phyloP scores from a whole-genome alignment of 305 asterid species.

The Fraxinus ornus region DNA sequence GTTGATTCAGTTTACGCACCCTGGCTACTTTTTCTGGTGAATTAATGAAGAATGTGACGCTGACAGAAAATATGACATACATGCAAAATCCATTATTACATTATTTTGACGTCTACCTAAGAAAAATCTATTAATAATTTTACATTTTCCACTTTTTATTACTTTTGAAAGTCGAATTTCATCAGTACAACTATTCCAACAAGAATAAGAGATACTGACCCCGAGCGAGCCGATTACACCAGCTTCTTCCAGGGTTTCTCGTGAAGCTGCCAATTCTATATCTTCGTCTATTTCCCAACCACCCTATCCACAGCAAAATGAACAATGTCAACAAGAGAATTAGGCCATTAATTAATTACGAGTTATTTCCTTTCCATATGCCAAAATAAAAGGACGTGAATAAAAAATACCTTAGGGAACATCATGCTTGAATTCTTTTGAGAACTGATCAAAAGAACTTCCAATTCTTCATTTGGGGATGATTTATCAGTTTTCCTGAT shows the following conservation, averaged over 20 bases:
- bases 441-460: constrained; percentile 73
- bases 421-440: constrained; percentile 67
- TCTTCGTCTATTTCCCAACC: constrained; percentile 96
- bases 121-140: background rate
- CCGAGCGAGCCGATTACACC: constrained; percentile 72
- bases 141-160: no score
- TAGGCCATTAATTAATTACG: background rate
- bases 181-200: no score
- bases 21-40: background rate
- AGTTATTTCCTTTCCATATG: background rate
- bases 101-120: background rate
- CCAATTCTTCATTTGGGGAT: constrained; percentile 46
- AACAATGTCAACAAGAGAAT: constrained; percentile 24
- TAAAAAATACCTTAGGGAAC: constrained; percentile 78
- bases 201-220: constrained; percentile 37
- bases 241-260: constrained; percentile 92
- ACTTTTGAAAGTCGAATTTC: no score
- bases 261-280: constrained; percentile 71
- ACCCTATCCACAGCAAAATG: constrained; percentile 50
- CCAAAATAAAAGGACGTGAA: background rate
- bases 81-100: background rate
- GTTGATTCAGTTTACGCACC: background rate
- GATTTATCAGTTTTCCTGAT: constrained; percentile 37
- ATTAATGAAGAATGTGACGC: background rate
- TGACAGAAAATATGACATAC: background rate